Percentiles rank a stretch among this genome's conserved stretches.
phyloP scores from a whole-genome alignment of 371 early-diverging fungal species.

The Apophysomyces trapeziformis region DNA sequence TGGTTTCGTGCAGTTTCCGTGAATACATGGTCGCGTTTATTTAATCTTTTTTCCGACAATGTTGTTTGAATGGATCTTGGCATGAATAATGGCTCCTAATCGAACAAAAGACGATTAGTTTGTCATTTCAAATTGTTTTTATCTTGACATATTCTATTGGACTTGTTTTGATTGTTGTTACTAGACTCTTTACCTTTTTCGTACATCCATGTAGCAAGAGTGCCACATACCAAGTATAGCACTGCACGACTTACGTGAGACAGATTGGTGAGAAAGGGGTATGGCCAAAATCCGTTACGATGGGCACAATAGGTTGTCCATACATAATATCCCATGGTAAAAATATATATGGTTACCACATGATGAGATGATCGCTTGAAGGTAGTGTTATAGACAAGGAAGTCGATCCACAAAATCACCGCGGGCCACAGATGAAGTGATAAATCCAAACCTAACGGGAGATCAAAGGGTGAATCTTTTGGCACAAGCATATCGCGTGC shows the following conservation, averaged over 20 bases:
- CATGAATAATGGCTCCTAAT: constrained; percentile 4
- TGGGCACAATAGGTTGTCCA: constrained; percentile 30
- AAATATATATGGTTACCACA: constrained; percentile 23
- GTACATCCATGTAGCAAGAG: constrained; percentile 25
- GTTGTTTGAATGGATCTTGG: neutral
- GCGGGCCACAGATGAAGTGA: constrained; percentile 36
- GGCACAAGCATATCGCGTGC: constrained; percentile 21
- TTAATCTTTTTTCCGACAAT: neutral
- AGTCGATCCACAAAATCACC: constrained; percentile 28
- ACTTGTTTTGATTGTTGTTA: neutral
- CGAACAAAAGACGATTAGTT: too few species aligned
- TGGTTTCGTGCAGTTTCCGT: neutral
- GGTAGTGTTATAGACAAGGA: constrained; percentile 26
- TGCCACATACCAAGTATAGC: constrained; percentile 28
- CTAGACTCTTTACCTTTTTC: constrained; percentile 23
- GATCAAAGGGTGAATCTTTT: constrained; percentile 21
- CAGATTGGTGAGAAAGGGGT: constrained; percentile 31
- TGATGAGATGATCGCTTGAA: constrained; percentile 25
- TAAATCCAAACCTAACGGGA: constrained; percentile 26
- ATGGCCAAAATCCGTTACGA: constrained; percentile 30
- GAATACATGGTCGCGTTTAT: neutral
- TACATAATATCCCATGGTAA: constrained; percentile 23
- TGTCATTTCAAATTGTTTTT: neutral
- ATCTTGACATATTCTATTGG: neutral
- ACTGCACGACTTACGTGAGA: constrained; percentile 16